These are phyloP conservation scores for Erythrophleum fordii DNA, from an alignment of 306 rosid species.

Conservation along the genomic window DNA sequence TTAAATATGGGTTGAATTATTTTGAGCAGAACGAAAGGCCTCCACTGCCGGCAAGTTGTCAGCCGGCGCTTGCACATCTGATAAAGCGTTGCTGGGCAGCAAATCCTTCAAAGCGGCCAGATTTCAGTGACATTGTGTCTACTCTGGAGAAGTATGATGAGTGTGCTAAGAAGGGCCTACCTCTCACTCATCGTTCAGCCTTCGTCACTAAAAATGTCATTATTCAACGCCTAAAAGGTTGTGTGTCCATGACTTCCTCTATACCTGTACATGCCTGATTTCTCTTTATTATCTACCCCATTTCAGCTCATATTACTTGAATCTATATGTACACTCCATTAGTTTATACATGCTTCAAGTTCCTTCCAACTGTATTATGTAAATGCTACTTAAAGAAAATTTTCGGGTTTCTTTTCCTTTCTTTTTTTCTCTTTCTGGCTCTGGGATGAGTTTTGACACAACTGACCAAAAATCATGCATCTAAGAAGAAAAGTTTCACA, in stretches of 20 bases:
- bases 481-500: no score
- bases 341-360: constrained; percentile 36
- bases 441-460: background rate
- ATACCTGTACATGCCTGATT: constrained; percentile 86
- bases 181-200: constrained; percentile 74
- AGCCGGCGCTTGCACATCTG: constrained; percentile 85
- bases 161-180: constrained; percentile 89
- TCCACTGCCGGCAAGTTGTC: constrained; percentile 92
- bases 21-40: constrained; percentile 86
- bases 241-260: constrained; percentile 75
- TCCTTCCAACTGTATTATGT: background rate
- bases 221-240: constrained; percentile 75
- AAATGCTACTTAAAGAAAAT: background rate
- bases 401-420: background rate
- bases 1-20: background rate
- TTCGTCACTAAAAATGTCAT: constrained; percentile 70
- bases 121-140: constrained; percentile 81
- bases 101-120: constrained; percentile 92
- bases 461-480: background rate
- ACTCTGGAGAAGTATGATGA: constrained; percentile 87
- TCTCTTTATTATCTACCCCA: constrained; percentile 8
- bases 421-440: background rate
- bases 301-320: constrained; percentile 23
- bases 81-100: constrained; percentile 91
- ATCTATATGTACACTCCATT: constrained; percentile 24